Conservation (phyloP, 225 moss, liverwort and hornwort genomes). For the Polytrichum commune region DNA sequence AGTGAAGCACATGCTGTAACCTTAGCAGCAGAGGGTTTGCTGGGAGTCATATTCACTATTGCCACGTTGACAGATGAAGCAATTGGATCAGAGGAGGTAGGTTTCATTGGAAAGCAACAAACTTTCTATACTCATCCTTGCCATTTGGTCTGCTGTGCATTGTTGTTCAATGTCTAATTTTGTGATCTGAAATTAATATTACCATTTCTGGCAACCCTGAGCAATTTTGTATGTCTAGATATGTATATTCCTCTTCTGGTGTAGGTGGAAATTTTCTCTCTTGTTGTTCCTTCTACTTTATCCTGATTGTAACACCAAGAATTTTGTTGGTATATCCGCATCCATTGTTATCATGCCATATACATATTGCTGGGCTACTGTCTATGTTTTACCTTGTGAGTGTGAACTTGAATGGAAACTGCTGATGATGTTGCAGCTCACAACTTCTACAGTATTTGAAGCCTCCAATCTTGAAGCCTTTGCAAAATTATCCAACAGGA, state of each 20-base stretch:
- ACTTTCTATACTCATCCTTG: background rate
- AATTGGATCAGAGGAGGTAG: constrained; percentile 70
- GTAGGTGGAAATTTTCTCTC: no score
- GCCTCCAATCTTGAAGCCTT: constrained; percentile 19
- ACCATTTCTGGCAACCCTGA: no score
- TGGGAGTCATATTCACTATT: constrained; percentile 89
- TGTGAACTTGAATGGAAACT: background rate
- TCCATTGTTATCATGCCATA: no score
- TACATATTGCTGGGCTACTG: no score
- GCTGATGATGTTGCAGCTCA: constrained; percentile 24
- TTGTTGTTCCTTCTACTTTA: no score
- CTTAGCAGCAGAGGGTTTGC: constrained; percentile 80
- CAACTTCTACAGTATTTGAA: constrained; percentile 20
- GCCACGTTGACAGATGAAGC: constrained; percentile 95
- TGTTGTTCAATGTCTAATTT: no score
- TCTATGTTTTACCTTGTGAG: no score
- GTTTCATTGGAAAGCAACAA: constrained; percentile 6
- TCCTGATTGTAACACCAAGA: no score
- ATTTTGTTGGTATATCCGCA: no score
- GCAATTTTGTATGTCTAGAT: no score
- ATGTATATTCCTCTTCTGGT: no score
- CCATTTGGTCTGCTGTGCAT: background rate
- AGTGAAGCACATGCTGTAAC: constrained; percentile 95
- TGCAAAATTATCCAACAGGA: constrained; percentile 23
- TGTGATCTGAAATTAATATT: no score